Evolutionary conservation across 768 basidiomycete species (phyloP), one percentile per base, ranked within the genome.

Genomic region (Scleroderma bovista): DNA sequence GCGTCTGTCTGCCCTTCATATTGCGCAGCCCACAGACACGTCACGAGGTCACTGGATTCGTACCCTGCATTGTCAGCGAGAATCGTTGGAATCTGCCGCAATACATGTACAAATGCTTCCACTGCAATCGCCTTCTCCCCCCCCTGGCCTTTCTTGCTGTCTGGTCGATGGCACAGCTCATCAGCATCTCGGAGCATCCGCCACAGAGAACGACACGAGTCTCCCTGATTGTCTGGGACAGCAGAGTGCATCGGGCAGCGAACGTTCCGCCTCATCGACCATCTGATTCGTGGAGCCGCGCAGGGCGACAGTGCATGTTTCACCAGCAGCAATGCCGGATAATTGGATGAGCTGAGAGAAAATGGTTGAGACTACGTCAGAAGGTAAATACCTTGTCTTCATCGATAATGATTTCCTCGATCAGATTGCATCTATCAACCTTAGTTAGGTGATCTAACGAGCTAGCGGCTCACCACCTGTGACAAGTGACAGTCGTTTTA

Each of bases 261-360:
- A 98, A 11, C 96, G 86, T 62, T n/a, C 98, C 96, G 96, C 96
- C 67, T 99, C 96, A 60, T 98, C 96, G 22, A 99, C 87, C 95
- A 99, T 99, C 66, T 99, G 96, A 54, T 86, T 87, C 19, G 96
- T 98, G 34, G 94, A 96, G 13, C 96, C 96, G 32, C 96, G 89
- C 8, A 99, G 79, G 24, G 98, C 95, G 46, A 98, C 93, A 0
- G 96, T 99, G 67, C 96, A 98, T 20, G 96, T 96, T 69, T 95
- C 85, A 12, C 95, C 95, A 17, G 95, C 93, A 13, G 94, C 93
- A 37, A 99, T 95, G 38, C 96, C 96, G 8, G 96, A 98, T 76
- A 99, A 99, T 72, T 98, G 98, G 75, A 98, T 96, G 54, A 99
- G 78, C 94, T 98, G 58, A 22, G 10, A 15, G 0, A n/a, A 10